Evolutionary conservation across 2,329 filamentous ascomycete species (phyloP), one percentile per base, ranked within the genome.

Genomic region (Colletotrichum gloeosporioides): DNA sequence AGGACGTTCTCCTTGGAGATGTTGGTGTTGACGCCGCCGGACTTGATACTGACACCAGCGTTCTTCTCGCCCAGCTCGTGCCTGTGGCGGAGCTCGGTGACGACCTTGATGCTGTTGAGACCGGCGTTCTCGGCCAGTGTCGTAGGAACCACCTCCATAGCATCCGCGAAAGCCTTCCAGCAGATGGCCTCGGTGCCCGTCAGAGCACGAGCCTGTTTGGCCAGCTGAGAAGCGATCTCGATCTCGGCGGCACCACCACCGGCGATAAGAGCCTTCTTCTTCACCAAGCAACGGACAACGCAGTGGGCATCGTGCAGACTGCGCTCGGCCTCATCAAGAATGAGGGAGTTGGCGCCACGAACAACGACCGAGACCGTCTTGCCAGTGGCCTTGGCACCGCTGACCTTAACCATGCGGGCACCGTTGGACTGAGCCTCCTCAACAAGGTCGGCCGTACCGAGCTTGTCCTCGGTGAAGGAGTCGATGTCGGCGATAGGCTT

Each of bases 181-280:
- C 97, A 99, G 83, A 99, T 98, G 53, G 96, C 93, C 86, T 99
- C 97, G 7, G 97, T 98, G 77, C 98, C 98, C 1, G 93, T 93
- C 77, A 98, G 90, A 81, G 93, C 93, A 79, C 96, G 94, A 10
- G 96, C 92, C 83, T 95, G 94, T 86, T 95, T 94, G 73, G 94
- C 92, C 39, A 99, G 91, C 82, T 95, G 92, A 71, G 97, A 94
- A 27, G 97, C 95, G 81, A 99, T 96, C 87, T 99, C 96, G 82
- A 99, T 98, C 87, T 99, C 97, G 31, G 97, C 95, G 3, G 97
- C 97, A 84, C 97, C 97, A 82, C 97, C 97, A 85, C 97, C 97
- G 16, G 98, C 96, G 81, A 99, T 98, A 73, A 99, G 92, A n/a
- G 97, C 97, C 88, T 98, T 98, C 92, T 99, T 99, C 93, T 99